These are phyloP conservation scores for Arthrobotrys megalospora DNA, from an alignment of 2,329 filamentous ascomycete genomes.

Conservation along the genomic window DNA sequence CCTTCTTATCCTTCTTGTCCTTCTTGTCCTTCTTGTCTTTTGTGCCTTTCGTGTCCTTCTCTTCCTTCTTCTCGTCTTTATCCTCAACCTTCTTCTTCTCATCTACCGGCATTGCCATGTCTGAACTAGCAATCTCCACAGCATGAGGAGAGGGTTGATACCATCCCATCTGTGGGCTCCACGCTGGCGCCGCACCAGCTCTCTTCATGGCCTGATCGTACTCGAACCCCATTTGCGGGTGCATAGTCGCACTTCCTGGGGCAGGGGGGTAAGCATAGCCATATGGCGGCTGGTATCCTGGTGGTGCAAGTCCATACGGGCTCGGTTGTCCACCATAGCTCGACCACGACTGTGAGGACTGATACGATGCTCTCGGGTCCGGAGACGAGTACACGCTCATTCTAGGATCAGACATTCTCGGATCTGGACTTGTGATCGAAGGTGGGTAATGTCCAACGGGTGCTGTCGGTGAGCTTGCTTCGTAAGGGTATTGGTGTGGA, in stretches of 20 bases:
- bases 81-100: constrained; percentile 14
- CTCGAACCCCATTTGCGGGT: constrained; percentile 6
- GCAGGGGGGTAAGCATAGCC: constrained; percentile 27
- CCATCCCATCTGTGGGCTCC: constrained; percentile 46
- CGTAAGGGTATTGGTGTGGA: constrained; percentile 23
- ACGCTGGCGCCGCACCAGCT: neutral
- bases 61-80: neutral
- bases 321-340: constrained; percentile 29
- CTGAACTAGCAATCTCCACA: constrained; percentile 48
- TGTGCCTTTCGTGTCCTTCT: neutral
- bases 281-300: constrained; percentile 29
- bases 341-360: constrained; percentile 39
- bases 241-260: neutral
- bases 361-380: constrained; percentile 47
- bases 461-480: constrained; percentile 4
- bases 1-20: constrained; percentile 18
- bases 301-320: constrained; percentile 12
- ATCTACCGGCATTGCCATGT: constrained; percentile 13
- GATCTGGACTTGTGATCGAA: constrained; percentile 27
- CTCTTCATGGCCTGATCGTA: constrained; percentile 41
- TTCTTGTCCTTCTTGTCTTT: constrained; percentile 26
- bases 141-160: constrained; percentile 36
- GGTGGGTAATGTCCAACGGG: constrained; percentile 14
- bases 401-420: constrained; percentile 36
- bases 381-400: constrained; percentile 20